Evolutionary conservation across 2,329 filamentous ascomycete genomes (phyloP).

Genomic region (Mycosphaerella sp.): DNA sequence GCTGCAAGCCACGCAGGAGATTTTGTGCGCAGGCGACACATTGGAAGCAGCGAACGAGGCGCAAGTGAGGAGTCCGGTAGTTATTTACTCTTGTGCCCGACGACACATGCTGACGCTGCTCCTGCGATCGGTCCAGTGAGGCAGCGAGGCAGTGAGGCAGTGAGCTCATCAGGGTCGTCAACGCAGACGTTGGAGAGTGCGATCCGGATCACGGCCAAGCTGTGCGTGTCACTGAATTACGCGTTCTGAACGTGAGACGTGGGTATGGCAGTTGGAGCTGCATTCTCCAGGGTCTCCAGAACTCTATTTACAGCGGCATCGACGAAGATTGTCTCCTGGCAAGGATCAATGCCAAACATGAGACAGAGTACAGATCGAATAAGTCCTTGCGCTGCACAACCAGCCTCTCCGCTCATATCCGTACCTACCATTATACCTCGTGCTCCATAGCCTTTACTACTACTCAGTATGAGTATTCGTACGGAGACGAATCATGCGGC

Average conservation of each 20-base stretch:
- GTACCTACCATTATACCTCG: too few species aligned
- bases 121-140: neutral
- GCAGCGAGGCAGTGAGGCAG: neutral
- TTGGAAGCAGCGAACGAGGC: neutral
- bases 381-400: neutral
- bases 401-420: neutral
- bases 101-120: neutral
- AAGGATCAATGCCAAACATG: slow-evolving; percentile 2
- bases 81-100: neutral
- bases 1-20: slow-evolving; percentile 4
- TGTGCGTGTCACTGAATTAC: neutral
- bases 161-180: neutral
- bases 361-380: neutral
- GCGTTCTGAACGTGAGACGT: neutral
- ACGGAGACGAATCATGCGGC: too few species aligned
- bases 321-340: neutral
- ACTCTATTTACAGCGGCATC: neutral
- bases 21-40: neutral
- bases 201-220: neutral
- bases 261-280: neutral
- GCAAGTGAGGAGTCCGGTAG: neutral
- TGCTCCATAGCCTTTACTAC: too few species aligned
- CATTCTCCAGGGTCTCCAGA: neutral
- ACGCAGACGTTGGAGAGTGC: neutral
- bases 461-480: too few species aligned